Evolutionary conservation across 768 basidiomycete genomes (phyloP), one percentile per base, ranked within the genome.

Genomic region (Boletus sp.): DNA sequence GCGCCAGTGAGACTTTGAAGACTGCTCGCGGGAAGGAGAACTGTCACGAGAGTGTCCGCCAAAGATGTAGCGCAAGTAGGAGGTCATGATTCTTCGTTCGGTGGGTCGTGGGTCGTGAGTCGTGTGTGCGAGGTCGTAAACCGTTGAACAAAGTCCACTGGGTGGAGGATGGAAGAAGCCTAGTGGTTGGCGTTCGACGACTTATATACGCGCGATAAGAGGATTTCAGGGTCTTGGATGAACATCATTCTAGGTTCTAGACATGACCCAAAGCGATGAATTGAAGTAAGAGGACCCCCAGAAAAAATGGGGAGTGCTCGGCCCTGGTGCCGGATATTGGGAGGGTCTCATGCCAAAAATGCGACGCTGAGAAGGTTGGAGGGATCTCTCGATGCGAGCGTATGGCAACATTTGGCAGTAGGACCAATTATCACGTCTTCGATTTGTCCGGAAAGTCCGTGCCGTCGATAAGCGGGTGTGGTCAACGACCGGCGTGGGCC

Each of bases 41-140:
- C 33, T 64, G 37, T 69, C 65, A 14, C 66, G 67, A 40, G 65
- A 57, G 50, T 68, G 47, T 37, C 70, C 71, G 40, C 77, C 76
- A 53, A 79, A 79, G 60, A 78, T 68, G 55, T 66, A 78, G 56
- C 80, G 80, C 54, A 82, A 63, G 70, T 79, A 78, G 33, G 80
- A 76, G 47, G 79, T 73, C 80, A 81, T 81, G 53, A 51, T 59
- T 49, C 17, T 47, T 54, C 53, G 59, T 65, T 29, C 30, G 19
- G 45, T 33, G 8, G 37, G 50, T 61, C 62, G 45, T 35, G 8
- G 37, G 50, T 61, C 62, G 45, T 35, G 8, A 33, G 50, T 61
- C 62, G 70, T 66, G 40, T 61, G 50, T 13, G 40, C 46, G 37
- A 38, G 46, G 62, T 62, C 57, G 63, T 64, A 41, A 45, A 44